Evolutionary conservation across 2,329 filamentous ascomycete genomes (phyloP), one percentile per base, ranked within the genome.

Genomic region (Pseudogymnoascus sp.): DNA sequence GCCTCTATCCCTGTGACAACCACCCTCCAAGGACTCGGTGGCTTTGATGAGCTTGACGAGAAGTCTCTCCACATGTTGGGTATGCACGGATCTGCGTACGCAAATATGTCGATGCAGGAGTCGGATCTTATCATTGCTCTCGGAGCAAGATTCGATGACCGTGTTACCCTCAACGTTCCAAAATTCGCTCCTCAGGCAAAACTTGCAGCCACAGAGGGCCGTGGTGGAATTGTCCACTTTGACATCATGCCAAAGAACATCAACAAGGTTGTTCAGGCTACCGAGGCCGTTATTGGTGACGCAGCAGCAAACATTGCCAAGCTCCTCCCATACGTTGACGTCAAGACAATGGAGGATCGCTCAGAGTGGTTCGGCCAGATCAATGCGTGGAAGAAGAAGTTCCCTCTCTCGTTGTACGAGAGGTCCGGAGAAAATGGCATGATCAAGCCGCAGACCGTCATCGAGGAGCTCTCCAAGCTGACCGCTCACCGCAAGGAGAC

Each of bases 181-280:
- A 95, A 93, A 74, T 99, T 97, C 68, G 94, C 92, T 0, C 94
- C 94, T 3, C 85, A 84, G 60, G 94, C 94, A 49, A 94, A 90
- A 78, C 84, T 86, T 12, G 94, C 94, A 0, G 93, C 91, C 4
- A 81, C 84, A 9, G 90, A 96, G 78, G 87, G 87, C 61, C 89
- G 92, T 66, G 94, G 94, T 70, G 94, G 94, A 72, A 97, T 99
- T 70, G 84, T 97, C 14, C 93, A 99, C 77, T 97, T 97, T 72
- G 93, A 97, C 75, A 93, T 99, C 71, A 89, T 97, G 88, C 93
- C 94, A 70, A 99, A 99, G 87, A 97, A 99, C 81, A 97, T 97
- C 79, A 97, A 97, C 86, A 99, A 97, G 84, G 92, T 97, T 42
- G 89, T 99, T 12, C 91, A 97, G 78, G 92, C 93, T 6, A 97